These are phyloP conservation scores for Neurospora sp. DNA, from an alignment of 495 filamentous ascomycete species.

Conservation along the genomic window DNA sequence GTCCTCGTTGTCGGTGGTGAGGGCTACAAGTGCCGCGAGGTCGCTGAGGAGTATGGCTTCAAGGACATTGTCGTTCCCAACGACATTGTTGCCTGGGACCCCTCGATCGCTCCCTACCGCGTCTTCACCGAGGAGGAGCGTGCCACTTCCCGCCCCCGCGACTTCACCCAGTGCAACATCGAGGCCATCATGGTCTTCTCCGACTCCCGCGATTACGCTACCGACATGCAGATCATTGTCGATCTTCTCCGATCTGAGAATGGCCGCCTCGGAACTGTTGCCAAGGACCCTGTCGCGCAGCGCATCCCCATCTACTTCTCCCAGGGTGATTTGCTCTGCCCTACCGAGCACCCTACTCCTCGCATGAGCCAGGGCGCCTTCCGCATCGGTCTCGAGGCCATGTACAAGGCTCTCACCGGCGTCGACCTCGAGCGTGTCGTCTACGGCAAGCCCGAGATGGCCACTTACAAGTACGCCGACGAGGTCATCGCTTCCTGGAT, in stretches of 20 bases:
- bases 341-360: constrained; percentile 64
- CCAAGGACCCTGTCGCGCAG: constrained; percentile 52
- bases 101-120: constrained; percentile 52
- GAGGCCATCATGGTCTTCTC: constrained; percentile 77
- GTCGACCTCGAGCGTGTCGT: constrained; percentile 72
- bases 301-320: constrained; percentile 72
- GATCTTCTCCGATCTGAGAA: constrained; percentile 69
- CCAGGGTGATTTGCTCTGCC: constrained; percentile 64
- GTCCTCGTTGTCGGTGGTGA: constrained; percentile 59
- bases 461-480: constrained; percentile 74
- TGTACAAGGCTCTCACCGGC: constrained; percentile 68
- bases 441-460: constrained; percentile 72
- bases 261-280: constrained; percentile 55
- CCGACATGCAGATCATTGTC: constrained; percentile 77
- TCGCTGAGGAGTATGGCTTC: constrained; percentile 57
- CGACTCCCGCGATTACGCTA: constrained; percentile 75
- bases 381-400: constrained; percentile 67
- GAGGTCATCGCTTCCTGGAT: constrained; percentile 68
- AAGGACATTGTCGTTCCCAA: constrained; percentile 56
- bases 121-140: constrained; percentile 51
- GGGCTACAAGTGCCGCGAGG: constrained; percentile 55
- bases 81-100: constrained; percentile 55
- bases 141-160: constrained; percentile 47
- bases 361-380: constrained; percentile 69
- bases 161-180: constrained; percentile 61